Evolutionary conservation across 768 basidiomycete species (phyloP), one percentile per base, ranked within the genome.

Genomic region (Russula compacta): DNA sequence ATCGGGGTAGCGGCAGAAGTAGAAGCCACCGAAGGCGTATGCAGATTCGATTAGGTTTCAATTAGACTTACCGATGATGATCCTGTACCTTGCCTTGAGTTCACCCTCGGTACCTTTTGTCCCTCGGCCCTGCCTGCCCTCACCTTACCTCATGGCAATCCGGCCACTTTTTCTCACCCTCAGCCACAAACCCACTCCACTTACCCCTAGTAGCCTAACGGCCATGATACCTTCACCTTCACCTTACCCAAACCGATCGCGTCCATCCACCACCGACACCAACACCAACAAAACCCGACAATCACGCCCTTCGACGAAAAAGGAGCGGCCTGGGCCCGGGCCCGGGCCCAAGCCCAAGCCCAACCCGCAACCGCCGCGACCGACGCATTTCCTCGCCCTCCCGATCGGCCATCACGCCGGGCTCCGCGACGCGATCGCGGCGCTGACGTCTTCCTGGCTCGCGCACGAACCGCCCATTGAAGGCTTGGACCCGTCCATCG

Each of bases 401-500:
- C 64, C 64, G 33, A 58, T 65, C 29, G 64, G 73, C 14, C 73
- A 74, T 62, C 72, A 75, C 53, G 61, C 68, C 33, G 66, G 21
- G 5, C 69, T 76, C 17, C 71, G 70, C 39, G 61, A 59, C 12
- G 58, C 62, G 9, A 55, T 76, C 10, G 39, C 62, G 1, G 46
- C 67, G 1, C 71, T 76, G 59, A 70, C 73, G 0, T 48, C 61
- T 29, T 67, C 69, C 19, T 68, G 76, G 47, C 72, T 76, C 9
- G 56, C 53, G 4, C 56, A 64, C 29, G 57, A 60, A 4, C 74
- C 75, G 0, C 61, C 73, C 7, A 74, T 77, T 24, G 64, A 71
- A 0, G 89, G 89, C 0, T 73, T 91, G 4, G 84, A 91, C 70
- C 67, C 67, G 9, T 76, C 79, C 3, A 81, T 90, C 65, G 70